Evolutionary conservation across 169 alveolate genomes (phyloP).

Genomic region (Cryptosporidium sp.): DNA sequence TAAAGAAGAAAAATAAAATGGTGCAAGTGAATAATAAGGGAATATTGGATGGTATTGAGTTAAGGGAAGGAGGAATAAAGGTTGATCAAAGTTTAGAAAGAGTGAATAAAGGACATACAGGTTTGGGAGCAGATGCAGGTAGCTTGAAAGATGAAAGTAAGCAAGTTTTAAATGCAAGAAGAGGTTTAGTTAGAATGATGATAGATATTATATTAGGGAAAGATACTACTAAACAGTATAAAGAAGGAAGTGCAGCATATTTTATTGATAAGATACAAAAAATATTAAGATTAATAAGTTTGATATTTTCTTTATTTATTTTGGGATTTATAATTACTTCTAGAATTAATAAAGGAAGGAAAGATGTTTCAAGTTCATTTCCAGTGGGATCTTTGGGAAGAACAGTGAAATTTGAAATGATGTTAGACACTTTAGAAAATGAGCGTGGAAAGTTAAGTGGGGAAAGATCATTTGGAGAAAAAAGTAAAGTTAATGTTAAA

Average conservation of each 20-base stretch:
- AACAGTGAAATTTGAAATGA: slow-evolving; percentile 44
- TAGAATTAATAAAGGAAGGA: slow-evolving; percentile 29
- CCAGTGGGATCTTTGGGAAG: slow-evolving; percentile 69
- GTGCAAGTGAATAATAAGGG: slow-evolving; percentile 25
- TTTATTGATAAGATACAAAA: slow-evolving; percentile 46
- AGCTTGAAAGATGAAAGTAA: slow-evolving; percentile 4
- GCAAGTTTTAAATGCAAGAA: slow-evolving; percentile 32
- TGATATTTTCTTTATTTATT: slow-evolving; percentile 38
- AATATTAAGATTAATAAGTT: slow-evolving; percentile 29
- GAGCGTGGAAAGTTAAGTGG: background rate
- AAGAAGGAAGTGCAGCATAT: slow-evolving; percentile 58
- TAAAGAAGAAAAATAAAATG: slow-evolving; percentile 1
- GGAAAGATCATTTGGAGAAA: background rate
- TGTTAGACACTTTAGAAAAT: slow-evolving; percentile 23
- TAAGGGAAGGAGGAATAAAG: background rate
- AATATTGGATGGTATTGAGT: background rate
- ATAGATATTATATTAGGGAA: slow-evolving; percentile 25
- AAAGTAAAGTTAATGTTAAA: background rate
- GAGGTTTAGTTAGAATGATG: slow-evolving; percentile 34
- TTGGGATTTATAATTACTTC: slow-evolving; percentile 35
- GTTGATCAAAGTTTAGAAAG: background rate
- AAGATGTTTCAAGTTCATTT: background rate
- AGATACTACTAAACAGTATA: background rate
- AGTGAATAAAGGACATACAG: background rate
- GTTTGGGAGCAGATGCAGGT: background rate